Base-by-base conservation (phyloP, 192 early-diverging fungal species). In the Chytriomyces sp. region DNA sequence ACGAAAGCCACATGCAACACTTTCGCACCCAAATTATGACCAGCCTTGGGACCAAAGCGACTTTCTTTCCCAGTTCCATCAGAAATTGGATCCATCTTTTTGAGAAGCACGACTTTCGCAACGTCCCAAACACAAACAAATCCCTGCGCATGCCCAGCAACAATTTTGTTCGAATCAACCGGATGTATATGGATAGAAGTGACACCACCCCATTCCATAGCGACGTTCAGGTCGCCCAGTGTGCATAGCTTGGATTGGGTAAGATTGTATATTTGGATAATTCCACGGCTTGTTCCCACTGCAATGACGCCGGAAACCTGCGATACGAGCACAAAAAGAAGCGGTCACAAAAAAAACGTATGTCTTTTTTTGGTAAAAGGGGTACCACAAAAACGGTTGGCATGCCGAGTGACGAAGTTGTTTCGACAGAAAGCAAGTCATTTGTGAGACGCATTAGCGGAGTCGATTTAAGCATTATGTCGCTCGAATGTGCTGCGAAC, bases 121-220 rank as follows among this genome's bases (percentile, higher is more conserved):
- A 87, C 46, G 69, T 88, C 86, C 87, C 87, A 88, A 10, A 88
- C 74, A 9, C 48, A 24, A 26, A 88, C 67, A n/a, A 49, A 11
- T 10, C 87, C 87, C 23, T 57, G 43, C 11, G 76, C 77, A 47
- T 84, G 82, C 1, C 87, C 87, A 23, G 77, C 69, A 10, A 77
- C 79, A 50, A 88, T 50, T 50, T 75, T 76, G 43, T 20, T 13
- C 53, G 47, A 79, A 49, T 81, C 77, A 62, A 86, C 82, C 6
- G 64, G 26, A 6, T 80, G 78, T 10, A 87, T 43, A n/a, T 77
- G 61, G 7, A 87, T 18, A 13, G 83, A 59, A 26, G 78, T 83
- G 9, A 87, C 83, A 5, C 80, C 64, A 16, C 85, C 85, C 9
- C 48, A 66, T 9, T 82, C 65, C 7, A 46, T 63, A 3, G 67